Conservation (phyloP, 2,329 filamentous ascomycete genomes). For the Chaetomium olivaceum region DNA sequence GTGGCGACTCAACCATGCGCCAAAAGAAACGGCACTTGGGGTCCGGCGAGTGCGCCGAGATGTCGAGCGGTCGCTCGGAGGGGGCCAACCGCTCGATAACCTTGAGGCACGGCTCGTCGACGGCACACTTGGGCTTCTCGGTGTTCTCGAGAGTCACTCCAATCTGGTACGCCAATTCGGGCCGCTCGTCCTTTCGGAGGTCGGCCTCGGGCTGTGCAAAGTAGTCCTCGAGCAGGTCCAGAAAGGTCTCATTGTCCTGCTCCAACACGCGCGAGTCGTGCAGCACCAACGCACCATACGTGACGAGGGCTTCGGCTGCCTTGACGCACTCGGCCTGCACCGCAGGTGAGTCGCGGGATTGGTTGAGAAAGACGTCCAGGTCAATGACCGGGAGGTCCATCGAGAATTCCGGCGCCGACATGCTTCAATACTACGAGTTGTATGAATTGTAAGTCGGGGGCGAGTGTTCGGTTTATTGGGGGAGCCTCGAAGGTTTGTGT, state of each 20-base stretch:
- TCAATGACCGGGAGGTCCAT: slow-evolving; percentile 64
- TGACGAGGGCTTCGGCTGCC: slow-evolving; percentile 58
- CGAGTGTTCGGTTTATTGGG: neutral
- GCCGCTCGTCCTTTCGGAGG: slow-evolving; percentile 55
- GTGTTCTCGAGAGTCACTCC: slow-evolving; percentile 64
- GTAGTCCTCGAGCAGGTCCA: slow-evolving; percentile 65
- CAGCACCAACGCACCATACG: slow-evolving; percentile 60
- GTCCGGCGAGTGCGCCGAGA: slow-evolving; percentile 57
- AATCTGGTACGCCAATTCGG: slow-evolving; percentile 60
- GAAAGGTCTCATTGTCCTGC: slow-evolving; percentile 56
- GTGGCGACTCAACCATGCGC: slow-evolving; percentile 57
- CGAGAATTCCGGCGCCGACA: slow-evolving; percentile 23
- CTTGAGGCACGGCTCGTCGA: slow-evolving; percentile 60
- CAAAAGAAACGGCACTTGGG: slow-evolving; percentile 66
- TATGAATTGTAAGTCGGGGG: neutral
- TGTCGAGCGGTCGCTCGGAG: slow-evolving; percentile 58
- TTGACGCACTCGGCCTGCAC: slow-evolving; percentile 54
- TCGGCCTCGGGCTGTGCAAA: slow-evolving; percentile 56
- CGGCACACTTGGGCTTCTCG: slow-evolving; percentile 64
- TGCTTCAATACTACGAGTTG: neutral
- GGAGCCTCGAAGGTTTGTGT: neutral
- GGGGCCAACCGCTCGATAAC: slow-evolving; percentile 57
- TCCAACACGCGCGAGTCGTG: slow-evolving; percentile 61
- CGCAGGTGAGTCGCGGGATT: slow-evolving; percentile 44
- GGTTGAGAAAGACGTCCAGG: slow-evolving; percentile 57